These are phyloP conservation scores for Eustoma russellianum DNA, from an alignment of 257 asterid species.

Conservation along the genomic window DNA sequence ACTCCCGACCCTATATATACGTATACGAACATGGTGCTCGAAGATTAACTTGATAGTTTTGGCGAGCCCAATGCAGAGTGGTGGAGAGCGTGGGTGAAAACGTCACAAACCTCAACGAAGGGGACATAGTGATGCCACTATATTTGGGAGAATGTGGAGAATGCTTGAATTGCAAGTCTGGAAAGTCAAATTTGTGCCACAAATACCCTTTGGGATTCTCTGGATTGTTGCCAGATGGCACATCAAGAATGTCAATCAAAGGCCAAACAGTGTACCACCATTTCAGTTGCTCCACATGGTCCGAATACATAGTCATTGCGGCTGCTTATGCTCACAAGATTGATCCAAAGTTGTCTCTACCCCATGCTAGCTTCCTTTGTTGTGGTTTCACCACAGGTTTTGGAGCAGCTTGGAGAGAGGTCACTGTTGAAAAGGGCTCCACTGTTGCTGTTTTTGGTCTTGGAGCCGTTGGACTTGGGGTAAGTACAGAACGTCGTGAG, in stretches of 20 bases:
- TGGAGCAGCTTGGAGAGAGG: constrained; percentile 49
- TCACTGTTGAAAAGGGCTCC: constrained; percentile 44
- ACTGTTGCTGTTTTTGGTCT: constrained; percentile 77
- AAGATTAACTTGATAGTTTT: no score
- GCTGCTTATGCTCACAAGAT: constrained; percentile 46
- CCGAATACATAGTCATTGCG: constrained; percentile 54
- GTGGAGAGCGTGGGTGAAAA: constrained; percentile 56
- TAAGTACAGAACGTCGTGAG: constrained; percentile 10
- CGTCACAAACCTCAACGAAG: constrained; percentile 37
- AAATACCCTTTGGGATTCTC: constrained; percentile 31
- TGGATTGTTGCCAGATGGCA: constrained; percentile 56
- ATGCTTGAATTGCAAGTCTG: constrained; percentile 52
- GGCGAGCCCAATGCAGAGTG: constrained; percentile 19
- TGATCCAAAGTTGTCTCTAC: constrained; percentile 47
- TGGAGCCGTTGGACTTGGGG: constrained; percentile 81
- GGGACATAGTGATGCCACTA: constrained; percentile 59
- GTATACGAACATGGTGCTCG: no score
- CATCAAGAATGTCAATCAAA: constrained; percentile 48
- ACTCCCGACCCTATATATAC: no score
- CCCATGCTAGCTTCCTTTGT: constrained; percentile 56
- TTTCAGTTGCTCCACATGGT: constrained; percentile 73
- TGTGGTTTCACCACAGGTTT: constrained; percentile 77
- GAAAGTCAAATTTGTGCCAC: constrained; percentile 33
- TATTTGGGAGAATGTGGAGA: constrained; percentile 62
- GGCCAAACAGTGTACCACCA: constrained; percentile 47